These are phyloP conservation scores for Alternaria conjuncta DNA, from an alignment of 2,329 filamentous ascomycete genomes.

Conservation along the genomic window DNA sequence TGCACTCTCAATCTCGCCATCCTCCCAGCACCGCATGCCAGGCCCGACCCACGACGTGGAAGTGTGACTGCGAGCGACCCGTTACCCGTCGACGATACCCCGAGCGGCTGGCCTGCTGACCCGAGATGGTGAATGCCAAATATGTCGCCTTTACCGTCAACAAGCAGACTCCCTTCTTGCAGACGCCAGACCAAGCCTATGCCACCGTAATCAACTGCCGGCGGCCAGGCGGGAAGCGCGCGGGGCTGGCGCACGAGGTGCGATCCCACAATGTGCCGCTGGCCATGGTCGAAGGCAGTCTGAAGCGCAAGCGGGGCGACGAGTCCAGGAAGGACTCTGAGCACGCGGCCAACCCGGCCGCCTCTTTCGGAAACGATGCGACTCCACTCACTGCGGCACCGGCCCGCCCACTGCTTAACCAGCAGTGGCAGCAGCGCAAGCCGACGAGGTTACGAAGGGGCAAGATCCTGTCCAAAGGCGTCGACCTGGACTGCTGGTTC, in stretches of 20 bases:
- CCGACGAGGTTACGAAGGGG: slow-evolving; percentile 37
- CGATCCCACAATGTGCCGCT: slow-evolving; percentile 40
- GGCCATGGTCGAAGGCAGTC: slow-evolving; percentile 33
- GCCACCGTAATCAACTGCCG: slow-evolving; percentile 46
- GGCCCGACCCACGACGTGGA: slow-evolving; percentile 9
- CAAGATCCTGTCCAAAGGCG: slow-evolving; percentile 33
- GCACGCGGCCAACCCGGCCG: slow-evolving; percentile 1
- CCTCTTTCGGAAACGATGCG: slow-evolving; percentile 9
- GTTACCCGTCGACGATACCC: slow-evolving; percentile 13
- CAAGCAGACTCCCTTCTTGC: slow-evolving; percentile 41
- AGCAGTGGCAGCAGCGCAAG: slow-evolving; percentile 32
- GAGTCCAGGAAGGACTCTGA: slow-evolving; percentile 13
- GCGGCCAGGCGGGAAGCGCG: slow-evolving; percentile 36
- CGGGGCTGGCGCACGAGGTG: slow-evolving; percentile 31
- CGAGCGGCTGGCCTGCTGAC: slow-evolving; percentile 45
- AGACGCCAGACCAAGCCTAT: slow-evolving; percentile 37
- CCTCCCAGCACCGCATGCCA: slow-evolving; percentile 17
- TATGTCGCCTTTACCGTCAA: slow-evolving; percentile 49
- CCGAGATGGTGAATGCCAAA: slow-evolving; percentile 48
- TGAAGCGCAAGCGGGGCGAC: slow-evolving; percentile 36
- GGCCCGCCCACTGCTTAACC: slow-evolving; percentile 22
- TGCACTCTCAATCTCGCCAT: slow-evolving; percentile 10
- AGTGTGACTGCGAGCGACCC: slow-evolving; percentile 24
- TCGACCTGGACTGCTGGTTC: slow-evolving; percentile 46
- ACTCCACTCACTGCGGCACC: slow-evolving; percentile 8